phyloP scores from a whole-genome alignment of 768 basidiomycete genomes.

The Hemileccinum impolitum region DNA sequence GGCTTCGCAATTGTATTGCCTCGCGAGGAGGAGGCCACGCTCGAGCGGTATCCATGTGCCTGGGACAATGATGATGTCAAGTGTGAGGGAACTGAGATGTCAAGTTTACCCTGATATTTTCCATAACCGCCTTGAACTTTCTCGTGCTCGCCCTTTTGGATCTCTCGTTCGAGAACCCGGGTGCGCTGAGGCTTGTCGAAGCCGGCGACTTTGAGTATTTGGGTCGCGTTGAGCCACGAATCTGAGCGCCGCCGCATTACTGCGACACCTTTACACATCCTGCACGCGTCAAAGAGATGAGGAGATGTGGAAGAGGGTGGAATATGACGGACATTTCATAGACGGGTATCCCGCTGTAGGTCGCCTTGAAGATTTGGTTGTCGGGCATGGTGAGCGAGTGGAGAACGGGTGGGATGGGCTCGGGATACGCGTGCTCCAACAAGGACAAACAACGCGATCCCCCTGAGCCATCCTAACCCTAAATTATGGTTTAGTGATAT shows the following conservation, averaged over 20 bases:
- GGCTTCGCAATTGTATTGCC: conserved; percentile 88
- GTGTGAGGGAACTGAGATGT: background rate
- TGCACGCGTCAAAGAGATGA: conserved; percentile 43
- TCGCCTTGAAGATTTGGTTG: conserved; percentile 89
- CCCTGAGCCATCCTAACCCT: conserved; percentile 14
- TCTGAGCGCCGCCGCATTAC: conserved; percentile 97
- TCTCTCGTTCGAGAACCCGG: conserved; percentile 93
- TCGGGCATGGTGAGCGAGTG: conserved; percentile 57
- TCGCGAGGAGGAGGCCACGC: conserved; percentile 78
- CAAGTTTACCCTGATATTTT: conserved; percentile 91
- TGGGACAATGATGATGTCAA: conserved; percentile 32
- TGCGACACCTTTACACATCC: conserved; percentile 94
- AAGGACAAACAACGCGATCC: conserved; percentile 39
- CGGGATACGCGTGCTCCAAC: conserved; percentile 38
- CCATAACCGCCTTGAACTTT: conserved; percentile 99
- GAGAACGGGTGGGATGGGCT: conserved; percentile 1
- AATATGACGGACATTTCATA: conserved; percentile 75
- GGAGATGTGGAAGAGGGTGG: conserved; percentile 25
- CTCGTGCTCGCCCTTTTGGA: conserved; percentile 98
- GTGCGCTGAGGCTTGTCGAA: conserved; percentile 99
- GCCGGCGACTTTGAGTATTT: conserved; percentile 97
- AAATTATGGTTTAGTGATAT: conserved; percentile 13
- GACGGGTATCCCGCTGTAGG: conserved; percentile 90
- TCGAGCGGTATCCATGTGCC: conserved; percentile 99
- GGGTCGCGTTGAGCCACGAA: conserved; percentile 98